Conservation (phyloP, 2,329 filamentous ascomycete genomes). For the Samsoniella hepiali region DNA sequence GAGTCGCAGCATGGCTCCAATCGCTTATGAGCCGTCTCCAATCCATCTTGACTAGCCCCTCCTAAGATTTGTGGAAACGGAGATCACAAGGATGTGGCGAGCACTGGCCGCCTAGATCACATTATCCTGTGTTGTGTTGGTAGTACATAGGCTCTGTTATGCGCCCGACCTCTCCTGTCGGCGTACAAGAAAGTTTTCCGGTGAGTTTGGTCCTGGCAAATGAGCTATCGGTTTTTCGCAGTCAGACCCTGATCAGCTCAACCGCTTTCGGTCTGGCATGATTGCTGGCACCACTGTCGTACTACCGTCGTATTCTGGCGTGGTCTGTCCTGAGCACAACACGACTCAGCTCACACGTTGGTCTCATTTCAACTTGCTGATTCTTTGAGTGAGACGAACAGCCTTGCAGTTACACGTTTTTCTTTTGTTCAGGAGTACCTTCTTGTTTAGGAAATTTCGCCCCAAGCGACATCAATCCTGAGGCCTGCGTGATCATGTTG, state of each 20-base stretch:
- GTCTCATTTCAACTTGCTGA: not conserved
- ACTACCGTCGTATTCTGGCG: conserved; percentile 1
- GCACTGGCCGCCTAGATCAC: not conserved
- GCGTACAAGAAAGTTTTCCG: not conserved
- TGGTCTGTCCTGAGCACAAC: not conserved
- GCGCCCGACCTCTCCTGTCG: not conserved
- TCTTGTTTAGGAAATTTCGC: not conserved
- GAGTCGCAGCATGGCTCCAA: not conserved
- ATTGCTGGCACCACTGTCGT: not conserved
- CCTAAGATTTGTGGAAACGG: not conserved
- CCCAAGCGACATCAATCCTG: not conserved
- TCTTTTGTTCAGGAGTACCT: not conserved
- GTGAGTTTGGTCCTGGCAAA: not conserved
- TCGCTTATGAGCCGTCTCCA: not conserved
- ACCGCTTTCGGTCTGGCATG: not conserved
- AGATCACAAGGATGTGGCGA: conserved; percentile 4
- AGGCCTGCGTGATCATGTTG: not conserved
- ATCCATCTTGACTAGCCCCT: conserved; percentile 1
- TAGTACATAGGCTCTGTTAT: not conserved
- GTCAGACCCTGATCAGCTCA: not conserved
- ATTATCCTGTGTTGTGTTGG: not conserved
- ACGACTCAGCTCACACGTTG: not conserved
- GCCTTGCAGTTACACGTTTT: not conserved
- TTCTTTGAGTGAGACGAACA: not conserved
- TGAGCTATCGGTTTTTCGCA: conserved; percentile 1